These are phyloP conservation scores for Colletotrichum sansevieriae DNA, from an alignment of 2,329 filamentous ascomycete species.

Conservation along the genomic window DNA sequence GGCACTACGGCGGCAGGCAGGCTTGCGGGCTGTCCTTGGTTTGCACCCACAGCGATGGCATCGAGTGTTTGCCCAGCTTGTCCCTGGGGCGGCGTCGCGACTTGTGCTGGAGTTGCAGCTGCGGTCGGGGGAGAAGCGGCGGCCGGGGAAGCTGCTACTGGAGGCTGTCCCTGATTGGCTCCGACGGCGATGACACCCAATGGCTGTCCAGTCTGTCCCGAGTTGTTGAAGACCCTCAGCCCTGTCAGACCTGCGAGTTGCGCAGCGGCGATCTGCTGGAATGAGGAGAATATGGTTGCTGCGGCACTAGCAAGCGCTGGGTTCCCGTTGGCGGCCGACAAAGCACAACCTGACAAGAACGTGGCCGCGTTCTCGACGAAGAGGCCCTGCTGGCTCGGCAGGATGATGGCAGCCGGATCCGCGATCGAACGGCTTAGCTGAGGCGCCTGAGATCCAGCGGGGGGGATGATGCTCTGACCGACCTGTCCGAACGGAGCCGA, in stretches of 20 bases:
- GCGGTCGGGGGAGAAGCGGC: neutral
- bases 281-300: conserved; percentile 45
- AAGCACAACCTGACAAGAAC: conserved; percentile 51
- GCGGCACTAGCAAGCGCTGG: conserved; percentile 25
- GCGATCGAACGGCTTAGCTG: conserved; percentile 50
- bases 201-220: conserved; percentile 16
- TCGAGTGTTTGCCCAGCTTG: conserved; percentile 18
- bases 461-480: conserved; percentile 52
- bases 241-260: conserved; percentile 46
- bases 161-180: conserved; percentile 24
- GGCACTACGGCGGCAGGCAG: neutral
- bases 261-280: conserved; percentile 48
- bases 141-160: neutral
- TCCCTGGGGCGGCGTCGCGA: conserved; percentile 4
- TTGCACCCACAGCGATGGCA: conserved; percentile 30
- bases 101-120: conserved; percentile 25
- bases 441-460: conserved; percentile 49
- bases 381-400: conserved; percentile 49
- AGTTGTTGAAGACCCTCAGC: conserved; percentile 33
- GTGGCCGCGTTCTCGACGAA: conserved; percentile 52
- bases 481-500: conserved; percentile 51
- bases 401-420: conserved; percentile 56
- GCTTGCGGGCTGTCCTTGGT: conserved; percentile 16
- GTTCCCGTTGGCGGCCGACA: conserved; percentile 44
- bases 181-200: conserved; percentile 28